A percentile compares a stretch with the other conserved stretches of the same genome.
phyloP scores from a whole-genome alignment of 257 asterid species.

The Phtheirospermum japonicum region DNA sequence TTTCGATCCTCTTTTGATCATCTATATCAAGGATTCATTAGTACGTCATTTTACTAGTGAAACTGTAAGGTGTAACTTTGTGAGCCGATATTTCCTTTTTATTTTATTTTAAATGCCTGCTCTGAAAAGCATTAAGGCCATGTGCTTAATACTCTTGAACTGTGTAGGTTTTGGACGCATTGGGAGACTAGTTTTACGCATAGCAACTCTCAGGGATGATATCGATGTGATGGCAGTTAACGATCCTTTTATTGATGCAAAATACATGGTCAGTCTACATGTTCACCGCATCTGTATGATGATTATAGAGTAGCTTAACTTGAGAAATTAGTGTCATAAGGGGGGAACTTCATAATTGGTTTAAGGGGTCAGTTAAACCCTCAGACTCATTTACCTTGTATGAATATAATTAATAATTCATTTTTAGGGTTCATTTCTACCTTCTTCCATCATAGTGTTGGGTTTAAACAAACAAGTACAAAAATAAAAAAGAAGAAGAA shows the following conservation, averaged over 20 bases:
- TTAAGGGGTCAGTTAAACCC: background rate
- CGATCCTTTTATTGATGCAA: conserved; percentile 94
- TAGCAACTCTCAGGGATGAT: conserved; percentile 89
- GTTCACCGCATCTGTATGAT: conserved; percentile 19
- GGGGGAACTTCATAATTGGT: conserved; percentile 1
- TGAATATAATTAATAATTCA: background rate
- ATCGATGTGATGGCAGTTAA: conserved; percentile 96
- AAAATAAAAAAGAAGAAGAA: background rate
- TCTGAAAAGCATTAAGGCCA: conserved; percentile 11
- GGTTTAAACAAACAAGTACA: conserved; percentile 1
- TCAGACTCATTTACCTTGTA: background rate
- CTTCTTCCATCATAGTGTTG: background rate
- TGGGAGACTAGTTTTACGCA: conserved; percentile 85
- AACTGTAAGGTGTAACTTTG: background rate
- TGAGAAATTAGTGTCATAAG: conserved; percentile 11
- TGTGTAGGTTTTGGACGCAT: conserved; percentile 94
- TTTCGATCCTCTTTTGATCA: background rate
- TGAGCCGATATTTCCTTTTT: background rate
- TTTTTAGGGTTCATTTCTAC: background rate
- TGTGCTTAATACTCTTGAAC: conserved; percentile 11
- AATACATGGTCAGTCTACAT: conserved; percentile 77
- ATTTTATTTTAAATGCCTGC: background rate
- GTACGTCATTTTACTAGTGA: conserved; percentile 1
- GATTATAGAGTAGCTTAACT: conserved; percentile 9
- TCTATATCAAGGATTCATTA: background rate